phyloP scores from a whole-genome alignment of 2,329 filamentous ascomycete species.

The Lasiodiplodia sp. region DNA sequence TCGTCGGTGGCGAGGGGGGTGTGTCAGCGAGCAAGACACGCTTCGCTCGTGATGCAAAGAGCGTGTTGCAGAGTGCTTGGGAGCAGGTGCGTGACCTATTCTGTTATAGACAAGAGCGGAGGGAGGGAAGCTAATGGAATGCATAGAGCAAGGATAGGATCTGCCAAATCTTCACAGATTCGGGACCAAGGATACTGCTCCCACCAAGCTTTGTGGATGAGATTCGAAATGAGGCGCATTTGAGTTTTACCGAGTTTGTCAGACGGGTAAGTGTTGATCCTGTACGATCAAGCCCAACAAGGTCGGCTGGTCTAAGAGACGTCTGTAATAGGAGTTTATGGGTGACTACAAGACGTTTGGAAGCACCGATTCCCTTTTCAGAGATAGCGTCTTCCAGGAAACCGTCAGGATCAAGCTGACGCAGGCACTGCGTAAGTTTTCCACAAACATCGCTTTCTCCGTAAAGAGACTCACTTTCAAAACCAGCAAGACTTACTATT shows the following conservation, averaged over 20 bases:
- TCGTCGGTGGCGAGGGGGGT: background rate
- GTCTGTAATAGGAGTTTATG: background rate
- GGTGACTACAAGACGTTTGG: background rate
- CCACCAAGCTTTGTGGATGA: background rate
- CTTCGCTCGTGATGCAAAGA: background rate
- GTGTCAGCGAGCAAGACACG: background rate
- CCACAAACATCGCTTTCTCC: no score
- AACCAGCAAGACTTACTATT: background rate
- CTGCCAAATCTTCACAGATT: constrained; percentile 8
- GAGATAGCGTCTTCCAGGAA: background rate
- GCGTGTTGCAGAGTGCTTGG: background rate
- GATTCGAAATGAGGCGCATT: background rate
- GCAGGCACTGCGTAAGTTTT: background rate
- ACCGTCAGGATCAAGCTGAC: background rate
- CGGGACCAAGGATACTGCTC: background rate
- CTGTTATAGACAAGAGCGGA: background rate
- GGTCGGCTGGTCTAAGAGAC: background rate
- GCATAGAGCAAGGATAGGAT: background rate
- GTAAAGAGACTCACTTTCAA: background rate
- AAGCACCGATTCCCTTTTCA: background rate
- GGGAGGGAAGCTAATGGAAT: background rate
- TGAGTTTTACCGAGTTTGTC: background rate
- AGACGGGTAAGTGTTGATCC: background rate
- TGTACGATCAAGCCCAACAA: background rate
- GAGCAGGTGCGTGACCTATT: background rate